Evolutionary conservation across 208 protist species (phyloP).

Genomic region (Porcisia hertigi): DNA sequence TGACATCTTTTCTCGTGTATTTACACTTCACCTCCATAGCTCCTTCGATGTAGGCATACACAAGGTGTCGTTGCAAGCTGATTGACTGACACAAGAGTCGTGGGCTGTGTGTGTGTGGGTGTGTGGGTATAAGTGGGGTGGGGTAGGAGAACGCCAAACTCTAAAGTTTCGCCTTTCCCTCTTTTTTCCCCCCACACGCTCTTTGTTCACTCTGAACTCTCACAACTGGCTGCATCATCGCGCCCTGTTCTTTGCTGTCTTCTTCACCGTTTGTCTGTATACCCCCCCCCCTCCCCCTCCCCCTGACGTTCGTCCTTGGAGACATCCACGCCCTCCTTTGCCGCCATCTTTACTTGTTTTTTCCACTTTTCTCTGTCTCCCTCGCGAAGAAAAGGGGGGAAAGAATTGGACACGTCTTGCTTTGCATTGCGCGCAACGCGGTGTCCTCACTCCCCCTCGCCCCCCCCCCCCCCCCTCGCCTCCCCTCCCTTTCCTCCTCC

Average conservation of each 20-base stretch:
- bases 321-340: not conserved
- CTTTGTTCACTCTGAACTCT: not conserved
- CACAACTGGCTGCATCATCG: not conserved
- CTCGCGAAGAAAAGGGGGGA: no score
- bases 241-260: not conserved
- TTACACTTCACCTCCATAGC: not conserved
- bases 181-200: not conserved
- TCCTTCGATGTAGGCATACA: not conserved
- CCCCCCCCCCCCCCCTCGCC: not conserved
- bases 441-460: not conserved
- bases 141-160: not conserved
- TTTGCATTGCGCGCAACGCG: not conserved
- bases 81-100: not conserved
- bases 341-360: not conserved
- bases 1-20: not conserved
- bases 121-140: no score
- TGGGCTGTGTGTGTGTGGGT: no score
- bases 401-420: no score
- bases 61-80: not conserved
- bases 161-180: not conserved
- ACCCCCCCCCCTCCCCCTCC: no score
- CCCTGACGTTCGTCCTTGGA: not conserved
- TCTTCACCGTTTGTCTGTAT: not conserved
- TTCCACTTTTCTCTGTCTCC: not conserved
- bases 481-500: not conserved